These are phyloP conservation scores for Cucurbita moschata DNA, from an alignment of 306 rosid genomes.

Conservation along the genomic window DNA sequence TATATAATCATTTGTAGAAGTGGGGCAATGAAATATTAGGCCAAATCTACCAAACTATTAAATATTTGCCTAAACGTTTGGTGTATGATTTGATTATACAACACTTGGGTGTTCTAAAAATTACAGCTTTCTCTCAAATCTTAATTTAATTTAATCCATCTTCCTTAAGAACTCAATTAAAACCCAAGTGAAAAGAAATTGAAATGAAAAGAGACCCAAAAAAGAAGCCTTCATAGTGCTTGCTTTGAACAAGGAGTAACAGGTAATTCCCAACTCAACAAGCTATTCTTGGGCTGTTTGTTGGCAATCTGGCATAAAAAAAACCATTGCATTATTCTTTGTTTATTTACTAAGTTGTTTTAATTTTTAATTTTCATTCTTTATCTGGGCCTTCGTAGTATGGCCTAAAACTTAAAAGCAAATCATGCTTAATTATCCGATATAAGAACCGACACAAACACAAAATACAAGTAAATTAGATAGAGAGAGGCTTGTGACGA, in stretches of 20 bases:
- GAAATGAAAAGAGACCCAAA: not conserved
- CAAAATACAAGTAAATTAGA: not conserved
- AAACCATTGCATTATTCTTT: not conserved
- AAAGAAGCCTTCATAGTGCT: not conserved
- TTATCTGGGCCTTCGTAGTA: not conserved
- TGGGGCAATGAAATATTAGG: not conserved
- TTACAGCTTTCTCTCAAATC: not conserved
- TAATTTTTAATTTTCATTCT: not conserved
- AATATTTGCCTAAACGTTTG: not conserved
- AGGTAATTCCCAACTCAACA: constrained; percentile 7
- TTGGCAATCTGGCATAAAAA: constrained; percentile 1
- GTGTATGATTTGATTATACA: not conserved
- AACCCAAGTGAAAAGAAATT: too few species aligned
- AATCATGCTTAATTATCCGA: constrained; percentile 1
- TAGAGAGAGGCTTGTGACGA: not conserved
- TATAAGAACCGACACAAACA: not conserved
- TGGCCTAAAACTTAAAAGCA: not conserved
- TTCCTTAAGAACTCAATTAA: not conserved
- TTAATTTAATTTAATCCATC: not conserved
- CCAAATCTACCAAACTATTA: constrained; percentile 3
- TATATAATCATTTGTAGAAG: not conserved
- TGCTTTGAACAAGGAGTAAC: not conserved
- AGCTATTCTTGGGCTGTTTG: constrained; percentile 12
- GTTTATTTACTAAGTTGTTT: constrained; percentile 4
- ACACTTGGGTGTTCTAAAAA: too few species aligned